Base-by-base conservation (phyloP, 345 rosid species). In the Eutrema heterophyllum region DNA sequence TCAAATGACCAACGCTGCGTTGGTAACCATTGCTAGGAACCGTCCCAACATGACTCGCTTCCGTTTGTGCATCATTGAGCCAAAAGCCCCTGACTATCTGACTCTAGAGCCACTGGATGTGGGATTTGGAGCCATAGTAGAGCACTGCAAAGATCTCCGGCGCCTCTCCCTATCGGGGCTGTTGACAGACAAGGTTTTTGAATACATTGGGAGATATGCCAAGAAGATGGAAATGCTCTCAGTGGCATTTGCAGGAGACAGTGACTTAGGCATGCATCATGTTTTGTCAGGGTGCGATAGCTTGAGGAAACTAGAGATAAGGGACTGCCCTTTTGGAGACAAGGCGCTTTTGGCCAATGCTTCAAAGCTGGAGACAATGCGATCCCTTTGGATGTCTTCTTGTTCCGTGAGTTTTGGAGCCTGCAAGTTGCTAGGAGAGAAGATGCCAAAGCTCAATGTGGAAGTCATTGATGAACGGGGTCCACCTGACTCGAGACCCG, bases 311-410 rank as follows among this genome's bases (percentile, higher is more conserved):
- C 82, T 95, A 14, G 97, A 95, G 87, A 95, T 95, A 67, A 83
- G 91, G 82, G 99, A 95, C 80, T 88, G 97, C 51, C 93, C 91
- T 10, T 95, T 95, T 77, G 97, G 97, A 65, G 97, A 88, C 86
- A 83, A 86, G 77, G 97, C 97, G 68, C 92, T 95, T 64, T 79
- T 89, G 84, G 91, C 93, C 62, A 90, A 95, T 80, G 99, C 92
- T 80, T 87, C 87, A 51, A 95, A 95, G 93, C 91, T 91, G 84
- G 91, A 90, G 96, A 90, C 97, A 95, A 92, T 94, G 97, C 98
- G 98, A 91, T 94, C 98, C 95, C 98, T 94, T 94, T 91, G 98
- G 98, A 94, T 91, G 96, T 94, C 98, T 78, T 85, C 97, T 52
- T 94, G 98, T 79, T 77, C 82, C 2, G 96, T 94, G 82, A 89